A percentile compares a stretch with the other conserved stretches of the same genome.
Conservation (phyloP, 495 filamentous ascomycete species). For the Chaetomium fimeti region DNA sequence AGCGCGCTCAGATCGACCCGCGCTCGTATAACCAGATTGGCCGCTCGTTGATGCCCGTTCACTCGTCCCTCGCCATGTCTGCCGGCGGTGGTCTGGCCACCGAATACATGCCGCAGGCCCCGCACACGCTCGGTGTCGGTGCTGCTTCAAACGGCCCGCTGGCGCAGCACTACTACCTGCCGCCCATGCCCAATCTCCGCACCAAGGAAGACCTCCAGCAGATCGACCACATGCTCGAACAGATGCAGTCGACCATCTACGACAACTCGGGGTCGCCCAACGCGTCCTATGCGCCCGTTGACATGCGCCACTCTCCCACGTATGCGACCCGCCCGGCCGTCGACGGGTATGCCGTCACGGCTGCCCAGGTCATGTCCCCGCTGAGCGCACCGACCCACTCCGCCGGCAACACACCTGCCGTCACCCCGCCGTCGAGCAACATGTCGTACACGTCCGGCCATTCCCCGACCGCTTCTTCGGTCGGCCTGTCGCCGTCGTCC, state of each 20-base stretch:
- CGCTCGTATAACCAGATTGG: constrained; percentile 78
- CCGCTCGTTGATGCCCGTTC: constrained; percentile 71
- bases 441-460: constrained; percentile 83
- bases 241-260: constrained; percentile 92
- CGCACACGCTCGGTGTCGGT: constrained; percentile 48
- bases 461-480: constrained; percentile 69
- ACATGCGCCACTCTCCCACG: constrained; percentile 73
- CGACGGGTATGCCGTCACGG: constrained; percentile 54
- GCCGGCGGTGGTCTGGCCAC: constrained; percentile 58
- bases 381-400: constrained; percentile 60
- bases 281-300: constrained; percentile 45
- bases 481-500: constrained; percentile 62
- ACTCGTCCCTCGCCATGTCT: constrained; percentile 64
- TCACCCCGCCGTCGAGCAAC: constrained; percentile 86
- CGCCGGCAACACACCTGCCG: constrained; percentile 66
- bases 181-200: constrained; percentile 78
- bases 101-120: constrained; percentile 63
- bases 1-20: constrained; percentile 84
- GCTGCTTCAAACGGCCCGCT: constrained; percentile 56
- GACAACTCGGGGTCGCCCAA: constrained; percentile 68
- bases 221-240: constrained; percentile 89
- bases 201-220: constrained; percentile 91
- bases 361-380: constrained; percentile 57
- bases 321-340: constrained; percentile 46
- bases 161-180: constrained; percentile 71